These are phyloP conservation scores for Cryptococcus sp. DNA, from an alignment of 1,284 basidiomycete genomes.

Conservation along the genomic window DNA sequence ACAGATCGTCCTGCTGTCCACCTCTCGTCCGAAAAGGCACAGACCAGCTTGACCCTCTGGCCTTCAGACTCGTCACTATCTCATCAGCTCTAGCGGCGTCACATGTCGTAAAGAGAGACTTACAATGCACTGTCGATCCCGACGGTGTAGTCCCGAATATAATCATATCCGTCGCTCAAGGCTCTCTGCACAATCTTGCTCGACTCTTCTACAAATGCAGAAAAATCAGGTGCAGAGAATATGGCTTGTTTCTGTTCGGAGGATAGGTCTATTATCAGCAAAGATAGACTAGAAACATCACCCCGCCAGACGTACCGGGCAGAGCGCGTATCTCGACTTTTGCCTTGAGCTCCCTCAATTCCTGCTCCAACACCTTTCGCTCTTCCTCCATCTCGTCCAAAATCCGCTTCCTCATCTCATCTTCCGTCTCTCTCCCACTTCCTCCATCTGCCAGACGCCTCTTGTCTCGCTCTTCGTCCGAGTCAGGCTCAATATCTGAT, in stretches of 20 bases:
- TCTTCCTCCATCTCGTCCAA: slow-evolving; percentile 51
- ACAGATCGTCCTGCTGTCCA: slow-evolving; percentile 87
- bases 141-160: slow-evolving; percentile 89
- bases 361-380: slow-evolving; percentile 66
- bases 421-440: slow-evolving; percentile 55
- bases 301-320: slow-evolving; percentile 21
- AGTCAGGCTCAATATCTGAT: slow-evolving; percentile 26
- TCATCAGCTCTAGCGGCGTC: background rate
- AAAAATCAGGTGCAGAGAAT: slow-evolving; percentile 77
- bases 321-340: slow-evolving; percentile 61
- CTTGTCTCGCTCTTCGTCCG: slow-evolving; percentile 31
- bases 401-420: slow-evolving; percentile 66
- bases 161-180: slow-evolving; percentile 94
- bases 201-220: slow-evolving; percentile 90
- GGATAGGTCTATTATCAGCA: slow-evolving; percentile 60
- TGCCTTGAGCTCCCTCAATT: slow-evolving; percentile 74
- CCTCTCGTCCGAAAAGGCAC: slow-evolving; percentile 81
- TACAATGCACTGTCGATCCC: slow-evolving; percentile 68
- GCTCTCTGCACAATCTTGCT: slow-evolving; percentile 92
- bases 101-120: slow-evolving; percentile 33
- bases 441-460: slow-evolving; percentile 11
- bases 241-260: slow-evolving; percentile 77
- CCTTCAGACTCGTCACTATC: slow-evolving; percentile 81
- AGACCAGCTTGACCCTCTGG: slow-evolving; percentile 75
- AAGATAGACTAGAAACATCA: background rate